These are phyloP conservation scores for Euphorbia celastroides DNA, from an alignment of 441 rosid species.

Conservation along the genomic window DNA sequence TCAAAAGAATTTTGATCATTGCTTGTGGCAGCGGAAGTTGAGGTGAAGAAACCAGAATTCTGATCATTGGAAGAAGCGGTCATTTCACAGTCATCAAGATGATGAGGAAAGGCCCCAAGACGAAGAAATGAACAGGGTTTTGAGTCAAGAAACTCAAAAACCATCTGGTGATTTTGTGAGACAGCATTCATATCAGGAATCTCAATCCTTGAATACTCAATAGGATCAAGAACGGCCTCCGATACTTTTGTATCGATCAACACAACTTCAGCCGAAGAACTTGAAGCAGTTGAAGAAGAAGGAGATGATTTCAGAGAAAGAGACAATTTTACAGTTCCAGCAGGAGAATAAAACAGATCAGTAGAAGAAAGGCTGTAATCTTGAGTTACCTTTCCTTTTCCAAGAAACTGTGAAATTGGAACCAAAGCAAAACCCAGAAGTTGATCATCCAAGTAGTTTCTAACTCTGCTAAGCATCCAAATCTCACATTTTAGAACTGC, in stretches of 20 bases:
- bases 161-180: conserved; percentile 72
- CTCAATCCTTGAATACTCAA: conserved; percentile 76
- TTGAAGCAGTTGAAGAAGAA: conserved; percentile 13
- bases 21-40: conserved; percentile 68
- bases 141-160: conserved; percentile 56
- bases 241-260: conserved; percentile 56
- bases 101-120: conserved; percentile 52
- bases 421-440: conserved; percentile 81
- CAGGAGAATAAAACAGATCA: conserved; percentile 89
- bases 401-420: conserved; percentile 55
- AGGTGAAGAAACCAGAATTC: conserved; percentile 54
- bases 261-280: conserved; percentile 63
- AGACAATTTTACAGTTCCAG: conserved; percentile 70
- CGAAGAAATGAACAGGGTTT: conserved; percentile 51
- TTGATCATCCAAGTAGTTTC: conserved; percentile 88
- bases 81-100: conserved; percentile 40
- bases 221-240: conserved; percentile 34
- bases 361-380: conserved; percentile 83
- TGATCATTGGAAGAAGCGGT: conserved; percentile 33
- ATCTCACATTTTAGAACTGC: conserved; percentile 90
- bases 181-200: conserved; percentile 69
- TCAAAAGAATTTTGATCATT: conserved; percentile 60
- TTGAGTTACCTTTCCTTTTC: conserved; percentile 59
- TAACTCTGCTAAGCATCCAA: conserved; percentile 87
- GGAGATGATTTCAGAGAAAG: conserved; percentile 38